Percentiles rank a stretch among this genome's conserved stretches.
Conservation (phyloP, 2,329 filamentous ascomycete species). For the Diaporthe longicolla region DNA sequence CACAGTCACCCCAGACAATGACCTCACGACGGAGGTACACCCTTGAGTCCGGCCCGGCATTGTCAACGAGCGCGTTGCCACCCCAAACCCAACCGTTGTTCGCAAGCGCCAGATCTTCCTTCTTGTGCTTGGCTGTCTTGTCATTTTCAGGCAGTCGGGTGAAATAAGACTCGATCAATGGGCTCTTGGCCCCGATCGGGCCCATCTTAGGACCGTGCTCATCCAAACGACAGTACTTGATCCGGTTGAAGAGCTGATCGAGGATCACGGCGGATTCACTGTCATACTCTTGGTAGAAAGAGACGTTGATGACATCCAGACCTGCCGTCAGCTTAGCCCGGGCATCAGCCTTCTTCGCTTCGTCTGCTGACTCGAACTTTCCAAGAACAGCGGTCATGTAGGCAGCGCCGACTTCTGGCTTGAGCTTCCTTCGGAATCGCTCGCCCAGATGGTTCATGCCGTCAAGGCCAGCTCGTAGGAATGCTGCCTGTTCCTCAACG, state of each 20-base stretch:
- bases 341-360: slow-evolving; percentile 58
- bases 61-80: slow-evolving; percentile 92
- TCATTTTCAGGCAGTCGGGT: slow-evolving; percentile 87
- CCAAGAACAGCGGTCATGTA: slow-evolving; percentile 79
- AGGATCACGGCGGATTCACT: slow-evolving; percentile 84
- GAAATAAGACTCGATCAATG: slow-evolving; percentile 95
- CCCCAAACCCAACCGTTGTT: slow-evolving; percentile 99
- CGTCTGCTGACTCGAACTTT: slow-evolving; percentile 68
- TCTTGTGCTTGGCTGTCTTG: slow-evolving; percentile 81
- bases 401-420: slow-evolving; percentile 78
- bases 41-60: slow-evolving; percentile 88
- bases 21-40: slow-evolving; percentile 97
- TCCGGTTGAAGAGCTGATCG: slow-evolving; percentile 92
- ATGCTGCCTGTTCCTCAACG: slow-evolving; percentile 67
- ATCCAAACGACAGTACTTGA: slow-evolving; percentile 95
- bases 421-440: slow-evolving; percentile 79
- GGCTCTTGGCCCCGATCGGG: slow-evolving; percentile 80
- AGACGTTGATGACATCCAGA: slow-evolving; percentile 87
- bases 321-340: slow-evolving; percentile 72
- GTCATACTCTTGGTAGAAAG: slow-evolving; percentile 94
- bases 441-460: slow-evolving; percentile 84
- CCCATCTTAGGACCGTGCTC: slow-evolving; percentile 90
- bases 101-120: slow-evolving; percentile 83
- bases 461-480: slow-evolving; percentile 77
- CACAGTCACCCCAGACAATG: slow-evolving; percentile 98